Conservation (phyloP, 208 protist genomes). For the Balamuthia mandrillaris region DNA sequence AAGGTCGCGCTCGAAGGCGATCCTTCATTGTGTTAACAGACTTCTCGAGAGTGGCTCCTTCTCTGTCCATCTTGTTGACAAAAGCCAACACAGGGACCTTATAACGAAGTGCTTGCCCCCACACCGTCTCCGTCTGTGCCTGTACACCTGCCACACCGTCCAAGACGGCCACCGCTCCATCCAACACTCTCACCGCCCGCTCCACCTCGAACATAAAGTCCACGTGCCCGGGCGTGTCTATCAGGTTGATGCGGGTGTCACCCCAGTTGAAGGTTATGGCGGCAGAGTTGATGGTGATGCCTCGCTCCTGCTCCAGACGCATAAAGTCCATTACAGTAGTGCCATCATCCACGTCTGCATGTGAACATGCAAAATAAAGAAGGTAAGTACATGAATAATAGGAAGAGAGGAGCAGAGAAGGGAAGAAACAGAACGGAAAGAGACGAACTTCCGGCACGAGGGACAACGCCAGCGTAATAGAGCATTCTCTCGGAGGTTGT, state of each 20-base stretch:
- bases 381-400: neutral
- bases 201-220: slow-evolving; percentile 96
- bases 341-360: slow-evolving; percentile 86
- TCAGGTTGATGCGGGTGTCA: slow-evolving; percentile 82
- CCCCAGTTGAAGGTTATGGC: slow-evolving; percentile 86
- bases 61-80: slow-evolving; percentile 92
- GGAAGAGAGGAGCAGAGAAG: neutral
- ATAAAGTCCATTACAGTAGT: slow-evolving; percentile 95
- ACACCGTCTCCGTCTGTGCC: slow-evolving; percentile 66
- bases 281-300: slow-evolving; percentile 93
- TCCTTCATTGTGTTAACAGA: slow-evolving; percentile 74
- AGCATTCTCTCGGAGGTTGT: slow-evolving; percentile 93
- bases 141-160: slow-evolving; percentile 91
- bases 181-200: slow-evolving; percentile 90
- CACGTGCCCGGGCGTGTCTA: slow-evolving; percentile 94
- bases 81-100: slow-evolving; percentile 82
- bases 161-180: slow-evolving; percentile 91
- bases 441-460: neutral
- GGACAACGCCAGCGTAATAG: slow-evolving; percentile 76
- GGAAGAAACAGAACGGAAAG: neutral
- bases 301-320: slow-evolving; percentile 89
- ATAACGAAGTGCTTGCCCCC: slow-evolving; percentile 22
- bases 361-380: neutral
- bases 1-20: slow-evolving; percentile 78
- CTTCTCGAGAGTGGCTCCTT: slow-evolving; percentile 71